Evolutionary conservation across 2,329 filamentous ascomycete genomes (phyloP).

Genomic region (Aspergillus hiratsukae): DNA sequence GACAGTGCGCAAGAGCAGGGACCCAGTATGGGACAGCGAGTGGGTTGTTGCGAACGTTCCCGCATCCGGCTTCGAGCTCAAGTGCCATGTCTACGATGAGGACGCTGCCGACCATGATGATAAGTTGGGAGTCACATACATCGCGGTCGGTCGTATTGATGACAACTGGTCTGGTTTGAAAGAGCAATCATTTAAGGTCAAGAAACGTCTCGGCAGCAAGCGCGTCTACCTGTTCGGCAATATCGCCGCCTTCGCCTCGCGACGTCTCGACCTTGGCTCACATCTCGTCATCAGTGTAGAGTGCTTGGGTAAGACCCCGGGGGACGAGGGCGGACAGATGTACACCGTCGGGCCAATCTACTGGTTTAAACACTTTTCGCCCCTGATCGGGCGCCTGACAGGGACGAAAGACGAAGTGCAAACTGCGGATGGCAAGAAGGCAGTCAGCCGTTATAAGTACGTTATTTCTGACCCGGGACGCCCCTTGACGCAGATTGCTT

Average conservation of each 20-base stretch:
- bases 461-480: slow-evolving; percentile 23
- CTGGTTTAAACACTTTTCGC: slow-evolving; percentile 82
- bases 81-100: slow-evolving; percentile 85
- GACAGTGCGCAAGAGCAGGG: slow-evolving; percentile 66
- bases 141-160: slow-evolving; percentile 57
- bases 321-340: slow-evolving; percentile 59
- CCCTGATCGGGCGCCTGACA: slow-evolving; percentile 76
- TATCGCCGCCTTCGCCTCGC: slow-evolving; percentile 59
- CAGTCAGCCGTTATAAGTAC: slow-evolving; percentile 71
- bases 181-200: slow-evolving; percentile 63
- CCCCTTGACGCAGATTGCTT: not conserved
- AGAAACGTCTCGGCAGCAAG: slow-evolving; percentile 78
- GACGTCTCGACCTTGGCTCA: slow-evolving; percentile 63
- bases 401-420: slow-evolving; percentile 64
- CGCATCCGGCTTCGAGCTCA: slow-evolving; percentile 72
- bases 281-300: slow-evolving; percentile 68
- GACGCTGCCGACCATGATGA: slow-evolving; percentile 84
- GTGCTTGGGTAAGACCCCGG: slow-evolving; percentile 69
- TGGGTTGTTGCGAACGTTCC: slow-evolving; percentile 91
- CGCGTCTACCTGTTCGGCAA: slow-evolving; percentile 74
- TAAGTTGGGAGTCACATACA: slow-evolving; percentile 77
- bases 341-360: slow-evolving; percentile 75
- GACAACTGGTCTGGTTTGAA: slow-evolving; percentile 66
- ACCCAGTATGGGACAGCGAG: slow-evolving; percentile 76
- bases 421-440: slow-evolving; percentile 51